Percentiles rank a stretch among this genome's conserved stretches.
Conservation (phyloP, 331 rosid species). For the Saraca asoca region DNA sequence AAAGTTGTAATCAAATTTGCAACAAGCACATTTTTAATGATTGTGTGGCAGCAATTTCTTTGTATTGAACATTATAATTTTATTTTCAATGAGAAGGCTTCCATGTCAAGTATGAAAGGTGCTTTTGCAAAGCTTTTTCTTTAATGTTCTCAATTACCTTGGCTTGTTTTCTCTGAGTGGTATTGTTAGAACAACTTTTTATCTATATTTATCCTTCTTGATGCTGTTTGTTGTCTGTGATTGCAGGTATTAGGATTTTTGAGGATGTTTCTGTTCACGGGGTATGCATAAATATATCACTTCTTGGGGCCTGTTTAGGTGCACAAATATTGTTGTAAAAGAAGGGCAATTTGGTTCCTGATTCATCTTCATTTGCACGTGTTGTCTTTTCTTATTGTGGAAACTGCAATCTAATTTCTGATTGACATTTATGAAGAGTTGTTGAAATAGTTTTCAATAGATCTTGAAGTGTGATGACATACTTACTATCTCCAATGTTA, state of each 20-base stretch:
- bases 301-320: slow-evolving; percentile 1
- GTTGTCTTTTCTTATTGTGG: slow-evolving; percentile 6
- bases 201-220: slow-evolving; percentile 31
- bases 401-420: neutral
- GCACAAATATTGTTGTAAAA: neutral
- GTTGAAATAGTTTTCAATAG: slow-evolving; percentile 4
- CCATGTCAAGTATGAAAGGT: too few relatives aligned
- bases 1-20: slow-evolving; percentile 21
- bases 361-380: slow-evolving; percentile 1
- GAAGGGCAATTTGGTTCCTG: neutral
- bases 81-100: too few relatives aligned
- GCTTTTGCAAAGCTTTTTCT: too few relatives aligned
- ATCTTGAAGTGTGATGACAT: neutral
- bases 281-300: slow-evolving; percentile 46
- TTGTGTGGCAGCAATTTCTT: too few relatives aligned
- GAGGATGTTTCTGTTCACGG: slow-evolving; percentile 79
- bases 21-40: too few relatives aligned
- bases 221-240: slow-evolving; percentile 36
- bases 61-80: too few relatives aligned
- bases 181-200: too few relatives aligned
- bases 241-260: slow-evolving; percentile 89
- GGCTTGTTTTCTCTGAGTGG: too few relatives aligned
- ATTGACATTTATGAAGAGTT: slow-evolving; percentile 5
- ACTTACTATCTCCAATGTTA: neutral
- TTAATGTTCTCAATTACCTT: too few relatives aligned